Base-by-base conservation (phyloP, 192 early-diverging fungal species). In the Phlyctochytrium planicorne region DNA sequence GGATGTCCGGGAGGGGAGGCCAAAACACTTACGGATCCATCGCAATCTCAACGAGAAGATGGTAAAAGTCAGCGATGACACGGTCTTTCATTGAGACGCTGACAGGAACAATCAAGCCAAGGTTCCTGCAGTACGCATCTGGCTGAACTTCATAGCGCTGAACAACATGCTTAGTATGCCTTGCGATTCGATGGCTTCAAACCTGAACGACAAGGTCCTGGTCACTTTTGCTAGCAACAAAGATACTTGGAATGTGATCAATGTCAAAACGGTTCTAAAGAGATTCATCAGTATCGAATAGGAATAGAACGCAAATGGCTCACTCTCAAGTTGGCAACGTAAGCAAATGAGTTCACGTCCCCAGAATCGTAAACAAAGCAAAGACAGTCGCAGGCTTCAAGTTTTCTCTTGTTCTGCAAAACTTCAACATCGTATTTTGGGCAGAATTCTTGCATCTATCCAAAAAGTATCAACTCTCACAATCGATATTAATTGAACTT, bases 221-320 rank as follows among this genome's bases (percentile, higher is more conserved):
- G 61, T 99, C 97, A 67, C 93, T 91, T 65, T 98, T 96, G 34
- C 95, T 95, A 0, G 96, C 94, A 35, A 99, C 92, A 82, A 96
- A 94, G 1, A 98, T 89, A 30, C 84, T 83, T 1, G 97, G 96
- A 52, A 95, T 69, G 69, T 88, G 79, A 52, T 93, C 92, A 30
- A 97, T 71, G 53, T 93, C 84, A 71, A 90, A 95, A 62, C 90
- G 89, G 72, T 87, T 88, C 90, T 90, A 57, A 29, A 30, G 32
- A 34, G 1, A 35, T 34, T 50, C 10, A 3, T 32, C 27, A 47
- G 33, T 63, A 50, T 64, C 57, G 32, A 4, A 3, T 20, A 36
- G 29, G 23, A 66, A 25, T 2, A 30, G 50, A 16, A 32, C 14
- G 1, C 1, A 1, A 2, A 61, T n/a, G 12, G 33, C 75, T 70